A percentile compares a stretch with the other conserved stretches of the same genome.
These are phyloP conservation scores for Wickerhamiella azymoides DNA, from an alignment of 805 yeast genomes.

Conservation along the genomic window DNA sequence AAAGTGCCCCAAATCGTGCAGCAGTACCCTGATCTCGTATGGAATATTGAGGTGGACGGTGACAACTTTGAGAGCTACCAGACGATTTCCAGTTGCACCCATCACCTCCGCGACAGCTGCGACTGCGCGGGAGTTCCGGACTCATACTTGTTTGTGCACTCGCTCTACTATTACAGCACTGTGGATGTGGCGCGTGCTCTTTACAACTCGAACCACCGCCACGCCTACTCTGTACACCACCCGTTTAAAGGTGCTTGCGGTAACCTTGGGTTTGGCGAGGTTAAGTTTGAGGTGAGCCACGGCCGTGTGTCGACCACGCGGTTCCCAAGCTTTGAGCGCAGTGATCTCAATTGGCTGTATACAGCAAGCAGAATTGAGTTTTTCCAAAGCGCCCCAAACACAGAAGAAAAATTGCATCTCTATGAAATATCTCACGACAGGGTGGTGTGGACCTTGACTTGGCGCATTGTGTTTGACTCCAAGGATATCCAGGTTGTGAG, in stretches of 20 bases:
- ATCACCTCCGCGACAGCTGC: slow-evolving; percentile 5
- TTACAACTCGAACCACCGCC: background rate
- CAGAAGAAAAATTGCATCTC: slow-evolving; percentile 2
- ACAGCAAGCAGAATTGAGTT: background rate
- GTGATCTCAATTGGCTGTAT: slow-evolving; percentile 9
- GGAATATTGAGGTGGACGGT: slow-evolving; percentile 6
- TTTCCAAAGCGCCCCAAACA: background rate
- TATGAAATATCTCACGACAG: background rate
- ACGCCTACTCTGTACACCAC: slow-evolving; percentile 7
- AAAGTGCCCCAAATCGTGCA: slow-evolving; percentile 4
- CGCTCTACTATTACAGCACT: slow-evolving; percentile 7
- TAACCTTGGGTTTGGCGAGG: slow-evolving; percentile 7
- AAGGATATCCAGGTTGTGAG: slow-evolving; percentile 7
- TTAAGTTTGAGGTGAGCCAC: slow-evolving; percentile 6
- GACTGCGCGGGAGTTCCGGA: slow-evolving; percentile 8
- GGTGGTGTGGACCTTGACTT: slow-evolving; percentile 2
- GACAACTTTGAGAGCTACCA: slow-evolving; percentile 1
- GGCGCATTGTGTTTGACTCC: slow-evolving; percentile 4
- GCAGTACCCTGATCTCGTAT: background rate
- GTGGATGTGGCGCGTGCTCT: slow-evolving; percentile 7
- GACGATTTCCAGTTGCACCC: slow-evolving; percentile 5
- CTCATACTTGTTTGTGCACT: slow-evolving; percentile 8
- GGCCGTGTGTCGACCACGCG: slow-evolving; percentile 9
- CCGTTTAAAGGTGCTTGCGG: slow-evolving; percentile 6
- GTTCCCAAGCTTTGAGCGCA: slow-evolving; percentile 9